These are phyloP conservation scores for Hemisphaericaspora subhashii DNA, from an alignment of 1,139 yeast genomes.

Conservation along the genomic window DNA sequence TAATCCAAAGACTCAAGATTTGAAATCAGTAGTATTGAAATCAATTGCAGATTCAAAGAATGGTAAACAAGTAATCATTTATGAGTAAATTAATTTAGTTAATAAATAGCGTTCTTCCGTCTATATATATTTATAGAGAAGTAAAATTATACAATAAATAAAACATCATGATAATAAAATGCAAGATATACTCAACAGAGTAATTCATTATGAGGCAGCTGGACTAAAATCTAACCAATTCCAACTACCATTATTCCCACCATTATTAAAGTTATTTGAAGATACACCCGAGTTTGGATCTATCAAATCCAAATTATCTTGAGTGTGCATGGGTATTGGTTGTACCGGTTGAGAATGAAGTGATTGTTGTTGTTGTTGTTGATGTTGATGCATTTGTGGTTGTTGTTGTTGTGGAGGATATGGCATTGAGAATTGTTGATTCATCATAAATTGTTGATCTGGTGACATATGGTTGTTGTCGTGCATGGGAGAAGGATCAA, in stretches of 20 bases:
- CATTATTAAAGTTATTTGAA: conserved; percentile 12
- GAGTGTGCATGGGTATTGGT: conserved; percentile 5
- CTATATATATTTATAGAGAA: not conserved
- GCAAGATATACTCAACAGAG: not conserved
- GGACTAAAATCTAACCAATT: conserved; percentile 35
- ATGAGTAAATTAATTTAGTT: no score
- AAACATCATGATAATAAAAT: no score
- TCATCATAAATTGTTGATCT: conserved; percentile 1
- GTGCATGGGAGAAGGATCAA: no score
- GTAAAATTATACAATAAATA: not conserved
- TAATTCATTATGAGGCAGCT: conserved; percentile 8
- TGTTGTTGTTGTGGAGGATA: conserved; percentile 5
- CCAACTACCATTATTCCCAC: conserved; percentile 20
- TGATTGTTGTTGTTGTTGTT: conserved; percentile 6
- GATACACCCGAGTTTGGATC: conserved; percentile 3
- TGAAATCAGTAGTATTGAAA: conserved; percentile 43
- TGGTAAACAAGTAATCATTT: conserved; percentile 38
- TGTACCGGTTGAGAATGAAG: conserved; percentile 5
- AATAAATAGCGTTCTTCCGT: not conserved
- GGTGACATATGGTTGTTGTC: not conserved
- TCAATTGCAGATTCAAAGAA: conserved; percentile 45
- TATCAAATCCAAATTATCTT: conserved; percentile 13
- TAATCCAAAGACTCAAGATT: conserved; percentile 43
- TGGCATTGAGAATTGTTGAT: not conserved
- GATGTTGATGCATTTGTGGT: conserved; percentile 15